These are phyloP conservation scores for Trametes punicea DNA, from an alignment of 768 basidiomycete species.

Conservation along the genomic window DNA sequence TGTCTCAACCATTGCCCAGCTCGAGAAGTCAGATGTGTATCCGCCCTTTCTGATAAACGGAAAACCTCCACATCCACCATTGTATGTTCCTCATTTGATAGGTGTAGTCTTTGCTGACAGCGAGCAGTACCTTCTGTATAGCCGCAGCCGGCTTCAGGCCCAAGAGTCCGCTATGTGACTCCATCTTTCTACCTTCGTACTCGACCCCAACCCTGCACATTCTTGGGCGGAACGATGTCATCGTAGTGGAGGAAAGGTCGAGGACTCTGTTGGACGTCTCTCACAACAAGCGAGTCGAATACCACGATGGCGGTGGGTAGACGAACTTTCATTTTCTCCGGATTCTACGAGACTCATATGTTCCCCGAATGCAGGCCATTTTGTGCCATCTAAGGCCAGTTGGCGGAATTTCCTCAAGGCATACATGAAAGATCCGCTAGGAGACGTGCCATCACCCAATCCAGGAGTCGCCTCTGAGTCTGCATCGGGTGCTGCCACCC, in stretches of 20 bases:
- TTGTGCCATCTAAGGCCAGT: slow-evolving; percentile 71
- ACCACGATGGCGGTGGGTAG: slow-evolving; percentile 82
- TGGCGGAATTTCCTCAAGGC: slow-evolving; percentile 76
- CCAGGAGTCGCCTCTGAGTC: slow-evolving; percentile 33
- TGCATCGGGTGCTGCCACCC: slow-evolving; percentile 48
- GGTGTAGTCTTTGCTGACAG: no score
- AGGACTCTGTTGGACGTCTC: slow-evolving; percentile 53
- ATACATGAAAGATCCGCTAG: slow-evolving; percentile 55
- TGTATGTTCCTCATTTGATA: no score
- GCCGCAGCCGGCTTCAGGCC: slow-evolving; percentile 71
- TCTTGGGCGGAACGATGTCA: slow-evolving; percentile 70
- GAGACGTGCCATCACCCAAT: slow-evolving; percentile 44
- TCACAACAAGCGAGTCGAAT: slow-evolving; percentile 58
- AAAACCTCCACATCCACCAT: slow-evolving; percentile 66
- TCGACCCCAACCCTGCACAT: slow-evolving; percentile 76
- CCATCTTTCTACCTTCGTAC: slow-evolving; percentile 50
- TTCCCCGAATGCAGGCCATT: slow-evolving; percentile 55
- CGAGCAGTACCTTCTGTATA: slow-evolving; percentile 64
- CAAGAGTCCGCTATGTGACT: slow-evolving; percentile 41
- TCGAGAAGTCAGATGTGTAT: slow-evolving; percentile 50
- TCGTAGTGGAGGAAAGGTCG: slow-evolving; percentile 71
- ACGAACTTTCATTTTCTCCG: no score
- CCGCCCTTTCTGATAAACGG: slow-evolving; percentile 63
- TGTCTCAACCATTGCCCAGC: slow-evolving; percentile 36
- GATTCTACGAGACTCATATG: background rate